phyloP scores from a whole-genome alignment of 805 yeast genomes.

The Wickerhamiella galacta region DNA sequence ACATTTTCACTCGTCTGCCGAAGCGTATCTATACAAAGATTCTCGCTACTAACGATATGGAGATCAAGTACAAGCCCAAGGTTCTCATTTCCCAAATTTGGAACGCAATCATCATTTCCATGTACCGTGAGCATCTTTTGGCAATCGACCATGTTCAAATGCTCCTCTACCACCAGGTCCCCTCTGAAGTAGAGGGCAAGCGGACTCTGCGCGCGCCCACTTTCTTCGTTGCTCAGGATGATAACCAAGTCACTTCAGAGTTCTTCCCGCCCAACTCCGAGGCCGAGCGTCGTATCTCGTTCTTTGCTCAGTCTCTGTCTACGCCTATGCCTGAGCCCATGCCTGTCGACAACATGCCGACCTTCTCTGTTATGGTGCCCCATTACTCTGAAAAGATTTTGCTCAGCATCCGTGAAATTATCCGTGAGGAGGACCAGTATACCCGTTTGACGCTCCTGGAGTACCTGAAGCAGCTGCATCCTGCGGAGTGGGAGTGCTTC shows the following conservation, averaged over 20 bases:
- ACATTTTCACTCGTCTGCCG: conserved; percentile 92
- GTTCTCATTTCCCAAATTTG: conserved; percentile 95
- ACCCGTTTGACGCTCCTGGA: conserved; percentile 88
- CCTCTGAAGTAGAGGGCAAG: conserved; percentile 94
- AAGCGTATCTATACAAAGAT: conserved; percentile 97
- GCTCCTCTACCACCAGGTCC: conserved; percentile 94
- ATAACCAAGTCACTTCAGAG: conserved; percentile 82
- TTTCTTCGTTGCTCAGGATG: conserved; percentile 96
- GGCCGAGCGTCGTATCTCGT: conserved; percentile 98
- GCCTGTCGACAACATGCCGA: conserved; percentile 99
- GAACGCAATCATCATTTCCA: conserved; percentile 97
- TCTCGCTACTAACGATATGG: conserved; percentile 97
- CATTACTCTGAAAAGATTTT: conserved; percentile 92
- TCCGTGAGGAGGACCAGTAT: conserved; percentile 92
- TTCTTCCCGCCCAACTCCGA: conserved; percentile 94
- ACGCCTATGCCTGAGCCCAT: conserved; percentile 98
- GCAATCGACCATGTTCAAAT: conserved; percentile 98
- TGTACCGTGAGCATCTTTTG: conserved; percentile 97
- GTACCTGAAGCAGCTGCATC: conserved; percentile 86
- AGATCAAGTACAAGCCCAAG: conserved; percentile 95
- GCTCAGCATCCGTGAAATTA: conserved; percentile 84
- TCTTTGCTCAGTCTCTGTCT: conserved; percentile 97
- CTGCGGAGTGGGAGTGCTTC: conserved; percentile 95
- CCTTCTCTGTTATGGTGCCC: conserved; percentile 91
- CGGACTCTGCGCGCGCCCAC: conserved; percentile 98